Percentiles rank a stretch among this genome's conserved stretches.
phyloP scores from a whole-genome alignment of 768 basidiomycete species.

The Sarcodon aspratus region DNA sequence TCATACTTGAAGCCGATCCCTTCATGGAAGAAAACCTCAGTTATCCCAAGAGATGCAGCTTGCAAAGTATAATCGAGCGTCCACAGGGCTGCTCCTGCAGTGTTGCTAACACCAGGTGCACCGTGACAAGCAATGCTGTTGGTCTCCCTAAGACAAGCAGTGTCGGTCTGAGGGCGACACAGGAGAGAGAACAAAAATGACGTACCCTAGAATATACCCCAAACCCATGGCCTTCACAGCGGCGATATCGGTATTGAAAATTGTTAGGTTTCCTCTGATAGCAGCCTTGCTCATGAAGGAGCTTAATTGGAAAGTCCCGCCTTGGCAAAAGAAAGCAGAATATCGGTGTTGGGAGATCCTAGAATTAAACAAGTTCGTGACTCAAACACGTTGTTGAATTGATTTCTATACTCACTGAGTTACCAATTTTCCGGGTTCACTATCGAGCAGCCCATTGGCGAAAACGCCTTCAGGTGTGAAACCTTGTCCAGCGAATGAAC shows the following conservation, averaged over 20 bases:
- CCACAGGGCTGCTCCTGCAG: conserved; percentile 64
- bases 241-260: conserved; percentile 40
- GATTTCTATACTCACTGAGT: conserved; percentile 29
- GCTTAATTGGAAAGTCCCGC: conserved; percentile 39
- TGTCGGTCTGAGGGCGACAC: neutral
- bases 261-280: conserved; percentile 39
- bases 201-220: conserved; percentile 44
- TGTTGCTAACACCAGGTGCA: conserved; percentile 48
- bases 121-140: conserved; percentile 28
- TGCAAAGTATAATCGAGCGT: conserved; percentile 53
- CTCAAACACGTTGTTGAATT: neutral
- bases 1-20: conserved; percentile 67
- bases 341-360: conserved; percentile 42
- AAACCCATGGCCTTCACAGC: conserved; percentile 34
- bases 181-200: conserved; percentile 24
- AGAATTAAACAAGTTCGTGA: conserved; percentile 1
- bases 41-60: conserved; percentile 43
- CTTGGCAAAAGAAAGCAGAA: conserved; percentile 54
- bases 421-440: conserved; percentile 36
- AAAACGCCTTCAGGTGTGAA: conserved; percentile 58
- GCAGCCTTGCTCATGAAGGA: conserved; percentile 58
- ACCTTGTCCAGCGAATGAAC: conserved; percentile 15
- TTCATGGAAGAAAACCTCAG: conserved; percentile 49
- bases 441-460: conserved; percentile 34
- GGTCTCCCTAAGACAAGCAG: conserved; percentile 13